A percentile compares a stretch with the other conserved stretches of the same genome.
These are phyloP conservation scores for Peltaster fructicola DNA, from an alignment of 2,329 filamentous ascomycete genomes.

Conservation along the genomic window DNA sequence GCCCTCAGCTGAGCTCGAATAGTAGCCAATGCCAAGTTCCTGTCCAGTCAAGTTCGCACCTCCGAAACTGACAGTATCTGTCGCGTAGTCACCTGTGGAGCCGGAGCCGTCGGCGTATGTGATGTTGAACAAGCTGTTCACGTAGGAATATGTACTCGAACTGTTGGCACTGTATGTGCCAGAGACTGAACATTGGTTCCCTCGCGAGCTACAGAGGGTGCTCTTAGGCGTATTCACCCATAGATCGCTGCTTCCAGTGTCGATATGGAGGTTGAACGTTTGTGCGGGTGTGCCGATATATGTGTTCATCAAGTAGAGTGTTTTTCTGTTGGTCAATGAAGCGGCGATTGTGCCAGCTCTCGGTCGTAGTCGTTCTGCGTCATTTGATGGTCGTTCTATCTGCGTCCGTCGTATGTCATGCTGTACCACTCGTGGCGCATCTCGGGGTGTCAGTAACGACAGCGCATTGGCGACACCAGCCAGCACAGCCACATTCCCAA, in stretches of 20 bases:
- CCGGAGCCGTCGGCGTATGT: conserved; percentile 69
- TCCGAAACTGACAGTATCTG: conserved; percentile 50
- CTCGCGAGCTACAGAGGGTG: conserved; percentile 32
- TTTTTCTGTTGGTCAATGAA: conserved; percentile 39
- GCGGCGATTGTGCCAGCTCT: conserved; percentile 24
- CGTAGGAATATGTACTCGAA: conserved; percentile 59
- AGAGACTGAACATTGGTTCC: conserved; percentile 37
- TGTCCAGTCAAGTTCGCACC: conserved; percentile 35
- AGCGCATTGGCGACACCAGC: too few relatives aligned
- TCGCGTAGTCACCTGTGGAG: conserved; percentile 62
- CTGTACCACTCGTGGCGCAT: conserved; percentile 28
- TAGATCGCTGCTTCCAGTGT: conserved; percentile 46
- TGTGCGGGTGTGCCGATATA: conserved; percentile 41
- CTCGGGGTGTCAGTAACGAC: too few relatives aligned
- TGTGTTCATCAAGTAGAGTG: conserved; percentile 41
- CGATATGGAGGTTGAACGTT: conserved; percentile 37
- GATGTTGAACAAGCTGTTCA: conserved; percentile 70
- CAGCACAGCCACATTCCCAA: too few relatives aligned
- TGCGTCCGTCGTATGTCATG: conserved; percentile 35
- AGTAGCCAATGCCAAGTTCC: conserved; percentile 60
- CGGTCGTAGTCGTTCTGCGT: conserved; percentile 26
- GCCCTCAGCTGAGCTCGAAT: conserved; percentile 41
- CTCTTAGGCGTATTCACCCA: conserved; percentile 51
- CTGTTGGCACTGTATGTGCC: conserved; percentile 53
- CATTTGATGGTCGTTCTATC: conserved; percentile 27